Evolutionary conservation across 176 grass and related monocot genomes (phyloP).

Genomic region (Lolium multiflorum): DNA sequence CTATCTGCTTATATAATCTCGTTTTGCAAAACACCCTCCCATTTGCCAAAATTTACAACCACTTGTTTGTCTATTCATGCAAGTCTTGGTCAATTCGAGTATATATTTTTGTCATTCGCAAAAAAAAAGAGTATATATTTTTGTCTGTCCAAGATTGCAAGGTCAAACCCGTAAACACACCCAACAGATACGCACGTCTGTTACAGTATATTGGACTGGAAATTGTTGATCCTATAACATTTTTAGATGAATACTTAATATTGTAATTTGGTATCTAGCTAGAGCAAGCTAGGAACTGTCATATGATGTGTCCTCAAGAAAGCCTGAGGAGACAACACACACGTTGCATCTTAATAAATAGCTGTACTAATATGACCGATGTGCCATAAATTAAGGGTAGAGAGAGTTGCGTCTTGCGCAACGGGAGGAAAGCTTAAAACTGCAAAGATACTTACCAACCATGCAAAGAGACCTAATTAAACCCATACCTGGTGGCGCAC

Average conservation of each 20-base stretch:
- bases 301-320: background rate
- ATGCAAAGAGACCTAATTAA: slow-evolving; percentile 12
- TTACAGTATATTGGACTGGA: background rate
- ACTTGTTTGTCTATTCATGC: too few relatives aligned
- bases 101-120: background rate
- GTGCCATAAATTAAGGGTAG: background rate
- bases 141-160: background rate
- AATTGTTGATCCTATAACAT: background rate
- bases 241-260: background rate
- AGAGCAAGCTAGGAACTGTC: background rate
- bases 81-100: too few relatives aligned
- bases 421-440: background rate
- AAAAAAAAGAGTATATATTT: background rate
- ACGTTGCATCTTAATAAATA: background rate
- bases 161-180: background rate
- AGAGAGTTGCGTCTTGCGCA: background rate
- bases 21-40: background rate
- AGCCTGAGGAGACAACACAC: background rate
- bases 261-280: background rate
- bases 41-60: background rate
- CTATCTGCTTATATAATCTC: background rate
- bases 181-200: background rate
- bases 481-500: slow-evolving; percentile 10
- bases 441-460: slow-evolving; percentile 12
- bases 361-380: background rate